Percentiles rank a stretch among this genome's conserved stretches.
phyloP scores from a whole-genome alignment of 1,284 basidiomycete genomes.

The Erythrobasidium hasegawianum region DNA sequence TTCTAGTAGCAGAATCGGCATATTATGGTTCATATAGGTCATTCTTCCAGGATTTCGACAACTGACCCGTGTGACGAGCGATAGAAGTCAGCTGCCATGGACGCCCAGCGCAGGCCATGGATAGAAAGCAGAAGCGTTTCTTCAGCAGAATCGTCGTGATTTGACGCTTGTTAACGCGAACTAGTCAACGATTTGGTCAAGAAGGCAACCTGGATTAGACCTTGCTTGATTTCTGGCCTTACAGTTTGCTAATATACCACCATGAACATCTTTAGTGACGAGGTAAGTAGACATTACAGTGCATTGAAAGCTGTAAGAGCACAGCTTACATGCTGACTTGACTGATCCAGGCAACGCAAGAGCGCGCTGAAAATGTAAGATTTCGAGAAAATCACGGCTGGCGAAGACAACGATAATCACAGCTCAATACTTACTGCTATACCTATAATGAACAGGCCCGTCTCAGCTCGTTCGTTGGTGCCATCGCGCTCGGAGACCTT shows the following conservation, averaged over 20 bases:
- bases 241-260: not conserved
- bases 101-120: not conserved
- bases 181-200: not conserved
- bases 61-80: slow-evolving; percentile 52
- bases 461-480: slow-evolving; percentile 95
- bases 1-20: slow-evolving; percentile 54
- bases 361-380: slow-evolving; percentile 35
- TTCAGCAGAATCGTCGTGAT: too few species aligned
- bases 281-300: slow-evolving; percentile 15
- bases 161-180: too few species aligned
- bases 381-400: not conserved
- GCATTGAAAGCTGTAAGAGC: too few species aligned
- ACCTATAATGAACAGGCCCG: slow-evolving; percentile 64
- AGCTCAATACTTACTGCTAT: not conserved
- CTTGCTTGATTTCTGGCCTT: not conserved
- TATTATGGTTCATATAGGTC: not conserved
- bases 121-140: too few species aligned
- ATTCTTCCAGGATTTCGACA: not conserved
- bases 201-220: not conserved
- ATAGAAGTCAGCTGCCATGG: slow-evolving; percentile 54
- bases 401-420: not conserved
- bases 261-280: slow-evolving; percentile 26
- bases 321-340: too few species aligned
- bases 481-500: slow-evolving; percentile 91
- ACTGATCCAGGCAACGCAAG: slow-evolving; percentile 32